These are phyloP conservation scores for Leishmania gerbilli DNA, from an alignment of 208 protist genomes.

Conservation along the genomic window DNA sequence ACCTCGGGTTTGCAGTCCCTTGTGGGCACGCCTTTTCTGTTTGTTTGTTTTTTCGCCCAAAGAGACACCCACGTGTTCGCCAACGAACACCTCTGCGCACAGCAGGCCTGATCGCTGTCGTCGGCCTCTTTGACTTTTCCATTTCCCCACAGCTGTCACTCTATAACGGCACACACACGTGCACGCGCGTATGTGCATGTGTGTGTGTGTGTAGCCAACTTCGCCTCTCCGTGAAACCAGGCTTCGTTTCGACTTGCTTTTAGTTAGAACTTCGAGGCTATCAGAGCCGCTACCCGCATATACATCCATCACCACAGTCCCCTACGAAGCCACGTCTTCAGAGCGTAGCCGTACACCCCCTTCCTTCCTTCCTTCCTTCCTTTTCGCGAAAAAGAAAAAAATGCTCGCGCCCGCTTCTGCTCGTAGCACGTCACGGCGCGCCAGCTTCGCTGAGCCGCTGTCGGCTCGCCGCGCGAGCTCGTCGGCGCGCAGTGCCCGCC, in stretches of 20 bases:
- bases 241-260: no score
- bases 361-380: not conserved
- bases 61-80: not conserved
- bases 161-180: no score
- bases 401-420: constrained; percentile 20
- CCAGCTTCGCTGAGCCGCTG: constrained; percentile 9
- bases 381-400: not conserved
- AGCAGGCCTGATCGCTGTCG: not conserved
- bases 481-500: not conserved
- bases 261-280: no score
- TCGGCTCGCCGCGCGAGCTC: constrained; percentile 17
- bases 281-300: no score
- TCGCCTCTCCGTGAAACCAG: no score
- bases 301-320: no score
- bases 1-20: not conserved
- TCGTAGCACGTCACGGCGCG: constrained; percentile 17
- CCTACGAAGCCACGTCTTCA: not conserved
- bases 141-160: not conserved
- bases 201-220: no score
- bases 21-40: no score
- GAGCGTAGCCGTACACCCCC: not conserved
- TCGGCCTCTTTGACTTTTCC: not conserved
- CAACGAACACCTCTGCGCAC: not conserved
- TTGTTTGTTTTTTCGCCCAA: not conserved
- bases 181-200: no score